These are phyloP conservation scores for Cryptosporidium meleagridis DNA, from an alignment of 169 alveolate genomes.

Conservation along the genomic window DNA sequence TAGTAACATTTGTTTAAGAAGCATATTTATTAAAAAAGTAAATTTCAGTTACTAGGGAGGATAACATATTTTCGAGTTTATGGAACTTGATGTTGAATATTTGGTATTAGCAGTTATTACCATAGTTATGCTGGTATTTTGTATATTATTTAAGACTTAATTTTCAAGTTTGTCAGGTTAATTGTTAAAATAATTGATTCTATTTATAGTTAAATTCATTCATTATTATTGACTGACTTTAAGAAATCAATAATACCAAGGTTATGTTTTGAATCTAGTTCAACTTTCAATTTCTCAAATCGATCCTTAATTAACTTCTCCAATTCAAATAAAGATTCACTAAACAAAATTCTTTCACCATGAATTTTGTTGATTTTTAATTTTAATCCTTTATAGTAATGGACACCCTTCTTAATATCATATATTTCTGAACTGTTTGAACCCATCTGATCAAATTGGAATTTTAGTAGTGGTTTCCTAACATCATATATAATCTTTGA, in stretches of 20 bases:
- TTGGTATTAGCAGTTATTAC: neutral
- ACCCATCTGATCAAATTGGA: neutral
- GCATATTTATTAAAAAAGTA: neutral
- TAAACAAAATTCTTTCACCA: conserved; percentile 1
- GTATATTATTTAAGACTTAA: too few species aligned
- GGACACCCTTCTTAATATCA: conserved; percentile 3
- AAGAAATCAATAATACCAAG: neutral
- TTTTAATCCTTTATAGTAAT: conserved; percentile 6
- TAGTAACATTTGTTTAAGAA: neutral
- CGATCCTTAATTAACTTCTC: conserved; percentile 2
- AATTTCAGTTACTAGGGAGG: neutral
- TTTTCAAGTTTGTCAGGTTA: too few species aligned
- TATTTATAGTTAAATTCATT: too few species aligned
- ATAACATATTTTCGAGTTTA: neutral
- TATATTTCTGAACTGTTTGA: neutral
- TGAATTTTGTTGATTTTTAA: conserved; percentile 20
- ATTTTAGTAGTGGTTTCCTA: neutral
- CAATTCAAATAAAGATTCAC: conserved; percentile 1
- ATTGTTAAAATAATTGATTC: too few species aligned
- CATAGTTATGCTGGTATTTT: too few species aligned
- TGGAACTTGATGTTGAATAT: neutral
- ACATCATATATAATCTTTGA: neutral
- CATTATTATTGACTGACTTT: neutral
- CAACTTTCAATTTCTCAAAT: neutral
- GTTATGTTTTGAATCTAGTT: neutral